Conservation (phyloP, 2,329 filamentous ascomycete genomes). For the Fusarium verticillioides region DNA sequence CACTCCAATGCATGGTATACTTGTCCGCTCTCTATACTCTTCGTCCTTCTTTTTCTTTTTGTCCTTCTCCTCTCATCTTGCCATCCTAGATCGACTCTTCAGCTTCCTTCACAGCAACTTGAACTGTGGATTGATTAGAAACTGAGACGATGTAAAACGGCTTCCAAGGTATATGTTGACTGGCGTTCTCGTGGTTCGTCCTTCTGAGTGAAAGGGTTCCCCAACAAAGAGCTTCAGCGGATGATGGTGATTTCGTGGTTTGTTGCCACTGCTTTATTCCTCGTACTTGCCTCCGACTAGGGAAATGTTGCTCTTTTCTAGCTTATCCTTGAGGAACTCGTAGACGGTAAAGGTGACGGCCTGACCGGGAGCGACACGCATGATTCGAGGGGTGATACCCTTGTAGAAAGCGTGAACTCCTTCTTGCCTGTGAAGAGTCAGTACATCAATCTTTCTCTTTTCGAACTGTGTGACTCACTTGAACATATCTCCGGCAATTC, state of each 20-base stretch:
- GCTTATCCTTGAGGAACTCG: slow-evolving; percentile 77
- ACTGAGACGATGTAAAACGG: slow-evolving; percentile 4
- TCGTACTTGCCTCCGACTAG: slow-evolving; percentile 73
- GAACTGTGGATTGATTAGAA: slow-evolving; percentile 33
- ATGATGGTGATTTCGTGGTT: not conserved
- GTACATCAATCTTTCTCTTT: not conserved
- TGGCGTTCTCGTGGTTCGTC: not conserved
- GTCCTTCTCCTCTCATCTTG: not conserved
- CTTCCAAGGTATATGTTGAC: not conserved
- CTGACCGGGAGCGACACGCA: slow-evolving; percentile 96
- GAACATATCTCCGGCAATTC: slow-evolving; percentile 87
- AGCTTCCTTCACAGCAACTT: slow-evolving; percentile 24
- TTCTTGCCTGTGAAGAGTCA: slow-evolving; percentile 73
- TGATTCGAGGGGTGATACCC: slow-evolving; percentile 96
- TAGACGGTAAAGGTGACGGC: slow-evolving; percentile 82
- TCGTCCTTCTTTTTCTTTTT: slow-evolving; percentile 8
- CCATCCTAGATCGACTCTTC: slow-evolving; percentile 28
- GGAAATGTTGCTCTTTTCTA: slow-evolving; percentile 73
- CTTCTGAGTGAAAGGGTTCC: not conserved
- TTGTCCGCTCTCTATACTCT: slow-evolving; percentile 34
- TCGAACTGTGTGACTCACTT: slow-evolving; percentile 60
- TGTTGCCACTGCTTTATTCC: slow-evolving; percentile 59
- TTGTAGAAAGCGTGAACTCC: slow-evolving; percentile 97
- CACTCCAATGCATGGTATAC: slow-evolving; percentile 43
- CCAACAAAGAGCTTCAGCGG: not conserved